Percentiles rank a stretch among this genome's conserved stretches.
Evolutionary conservation across 2,329 filamentous ascomycete species (phyloP).

Genomic region (Botrytis byssoidea): DNA sequence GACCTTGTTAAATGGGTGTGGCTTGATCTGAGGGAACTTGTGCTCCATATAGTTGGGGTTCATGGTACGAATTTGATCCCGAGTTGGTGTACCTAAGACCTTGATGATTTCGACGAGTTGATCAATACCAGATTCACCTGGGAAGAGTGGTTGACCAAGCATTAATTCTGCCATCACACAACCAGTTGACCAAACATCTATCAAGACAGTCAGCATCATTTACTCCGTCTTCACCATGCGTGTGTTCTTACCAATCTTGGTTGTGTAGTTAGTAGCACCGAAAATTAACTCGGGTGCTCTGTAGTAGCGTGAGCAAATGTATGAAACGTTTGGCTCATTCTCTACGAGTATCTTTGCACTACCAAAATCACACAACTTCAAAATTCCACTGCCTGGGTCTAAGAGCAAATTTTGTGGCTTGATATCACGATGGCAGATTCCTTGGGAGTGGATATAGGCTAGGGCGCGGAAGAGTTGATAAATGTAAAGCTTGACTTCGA

Average conservation of each 20-base stretch:
- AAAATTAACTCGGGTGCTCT: slow-evolving; percentile 97
- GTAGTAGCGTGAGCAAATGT: slow-evolving; percentile 99
- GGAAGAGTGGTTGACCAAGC: slow-evolving; percentile 96
- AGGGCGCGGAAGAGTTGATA: slow-evolving; percentile 98
- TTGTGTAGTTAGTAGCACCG: slow-evolving; percentile 98
- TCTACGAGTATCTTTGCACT: slow-evolving; percentile 98
- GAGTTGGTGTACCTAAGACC: slow-evolving; percentile 91
- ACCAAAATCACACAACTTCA: slow-evolving; percentile 98
- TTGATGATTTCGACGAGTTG: slow-evolving; percentile 99
- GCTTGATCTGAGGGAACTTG: slow-evolving; percentile 99
- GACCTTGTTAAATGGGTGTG: slow-evolving; percentile 98
- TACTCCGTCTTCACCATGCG: slow-evolving; percentile 23
- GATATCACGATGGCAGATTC: slow-evolving; percentile 98
- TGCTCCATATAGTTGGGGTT: slow-evolving; percentile 99
- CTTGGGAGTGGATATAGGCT: slow-evolving; percentile 98
- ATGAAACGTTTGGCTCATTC: slow-evolving; percentile 98
- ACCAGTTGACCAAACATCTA: slow-evolving; percentile 98
- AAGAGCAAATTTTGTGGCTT: slow-evolving; percentile 97
- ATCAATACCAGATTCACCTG: slow-evolving; percentile 96
- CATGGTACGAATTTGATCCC: slow-evolving; percentile 99
- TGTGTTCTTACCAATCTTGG: slow-evolving; percentile 84
- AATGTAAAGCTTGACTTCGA: slow-evolving; percentile 99
- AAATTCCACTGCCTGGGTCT: slow-evolving; percentile 83
- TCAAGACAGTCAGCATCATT: slow-evolving; percentile 22
- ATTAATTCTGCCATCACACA: slow-evolving; percentile 99